Conservation (phyloP, 805 yeast genomes). For the Metschnikowia arizonensis region DNA sequence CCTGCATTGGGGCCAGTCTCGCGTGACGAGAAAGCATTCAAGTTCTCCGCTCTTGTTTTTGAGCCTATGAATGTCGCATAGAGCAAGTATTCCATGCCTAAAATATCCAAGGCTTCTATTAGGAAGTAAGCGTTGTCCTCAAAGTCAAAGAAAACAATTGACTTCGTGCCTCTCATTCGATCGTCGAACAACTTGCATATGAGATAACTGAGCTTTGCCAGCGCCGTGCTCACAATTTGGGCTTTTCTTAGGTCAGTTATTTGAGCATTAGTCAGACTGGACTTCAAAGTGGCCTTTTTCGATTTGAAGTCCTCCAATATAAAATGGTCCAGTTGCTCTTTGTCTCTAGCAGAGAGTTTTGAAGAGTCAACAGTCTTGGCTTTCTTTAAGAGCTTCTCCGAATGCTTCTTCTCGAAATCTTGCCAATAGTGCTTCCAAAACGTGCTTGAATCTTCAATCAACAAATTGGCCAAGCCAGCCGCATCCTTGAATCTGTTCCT, state of each 20-base stretch:
- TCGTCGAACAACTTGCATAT: slow-evolving; percentile 52
- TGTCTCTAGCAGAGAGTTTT: not conserved
- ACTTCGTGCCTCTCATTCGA: slow-evolving; percentile 44
- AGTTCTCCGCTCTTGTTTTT: slow-evolving; percentile 47
- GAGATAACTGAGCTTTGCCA: slow-evolving; percentile 60
- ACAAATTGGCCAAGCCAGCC: slow-evolving; percentile 26
- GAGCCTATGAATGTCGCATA: slow-evolving; percentile 59
- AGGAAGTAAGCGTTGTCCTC: slow-evolving; percentile 68
- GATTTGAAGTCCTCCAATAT: not conserved
- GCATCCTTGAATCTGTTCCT: slow-evolving; percentile 44
- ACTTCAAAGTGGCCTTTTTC: not conserved
- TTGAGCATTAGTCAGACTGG: not conserved
- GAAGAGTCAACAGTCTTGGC: slow-evolving; percentile 19
- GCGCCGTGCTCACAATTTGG: slow-evolving; percentile 54
- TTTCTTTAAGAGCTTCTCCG: slow-evolving; percentile 35
- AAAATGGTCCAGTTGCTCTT: not conserved
- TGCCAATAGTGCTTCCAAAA: slow-evolving; percentile 59
- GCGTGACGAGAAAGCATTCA: slow-evolving; percentile 47
- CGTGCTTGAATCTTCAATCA: slow-evolving; percentile 32
- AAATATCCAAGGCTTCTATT: slow-evolving; percentile 57
- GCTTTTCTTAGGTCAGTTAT: slow-evolving; percentile 23
- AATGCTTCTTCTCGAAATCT: slow-evolving; percentile 32
- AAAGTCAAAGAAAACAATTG: slow-evolving; percentile 64
- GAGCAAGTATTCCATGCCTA: slow-evolving; percentile 57
- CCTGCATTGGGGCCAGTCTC: slow-evolving; percentile 38